Conservation (phyloP, 352 stramenopile genomes). For the Globisporangium rhizosaccharum region DNA sequence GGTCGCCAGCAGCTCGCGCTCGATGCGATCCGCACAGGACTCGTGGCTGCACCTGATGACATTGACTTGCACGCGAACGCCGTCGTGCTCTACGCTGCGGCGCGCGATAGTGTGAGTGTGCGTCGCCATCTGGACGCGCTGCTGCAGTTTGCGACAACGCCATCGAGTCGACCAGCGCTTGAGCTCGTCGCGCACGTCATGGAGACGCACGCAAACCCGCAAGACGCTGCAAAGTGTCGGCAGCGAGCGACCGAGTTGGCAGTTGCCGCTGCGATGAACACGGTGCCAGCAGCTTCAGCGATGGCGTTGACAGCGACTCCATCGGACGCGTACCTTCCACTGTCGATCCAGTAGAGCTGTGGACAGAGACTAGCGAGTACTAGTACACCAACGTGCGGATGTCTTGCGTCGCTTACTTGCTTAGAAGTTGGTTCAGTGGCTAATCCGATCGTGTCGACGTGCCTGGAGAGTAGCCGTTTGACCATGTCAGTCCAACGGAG, state of each 20-base stretch:
- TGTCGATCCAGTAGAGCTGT: background rate
- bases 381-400: no score
- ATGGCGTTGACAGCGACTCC: background rate
- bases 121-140: conserved; percentile 18
- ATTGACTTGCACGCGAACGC: conserved; percentile 45
- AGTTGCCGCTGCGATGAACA: background rate
- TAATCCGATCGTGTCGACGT: no score
- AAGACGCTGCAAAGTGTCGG: background rate
- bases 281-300: background rate
- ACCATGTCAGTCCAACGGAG: no score
- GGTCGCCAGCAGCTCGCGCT: conserved; percentile 27
- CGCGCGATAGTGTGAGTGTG: conserved; percentile 15
- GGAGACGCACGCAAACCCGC: background rate
- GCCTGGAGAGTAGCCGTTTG: no score
- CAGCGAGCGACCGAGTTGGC: background rate
- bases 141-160: conserved; percentile 16
- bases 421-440: no score
- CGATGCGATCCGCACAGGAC: conserved; percentile 24
- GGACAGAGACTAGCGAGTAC: background rate
- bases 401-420: no score
- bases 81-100: conserved; percentile 25
- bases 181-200: conserved; percentile 12
- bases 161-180: conserved; percentile 17
- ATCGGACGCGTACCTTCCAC: background rate
- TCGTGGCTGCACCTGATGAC: conserved; percentile 30